Evolutionary conservation across 345 rosid species (phyloP), one percentile per base, ranked within the genome.

Genomic region (Syzygium jambos): DNA sequence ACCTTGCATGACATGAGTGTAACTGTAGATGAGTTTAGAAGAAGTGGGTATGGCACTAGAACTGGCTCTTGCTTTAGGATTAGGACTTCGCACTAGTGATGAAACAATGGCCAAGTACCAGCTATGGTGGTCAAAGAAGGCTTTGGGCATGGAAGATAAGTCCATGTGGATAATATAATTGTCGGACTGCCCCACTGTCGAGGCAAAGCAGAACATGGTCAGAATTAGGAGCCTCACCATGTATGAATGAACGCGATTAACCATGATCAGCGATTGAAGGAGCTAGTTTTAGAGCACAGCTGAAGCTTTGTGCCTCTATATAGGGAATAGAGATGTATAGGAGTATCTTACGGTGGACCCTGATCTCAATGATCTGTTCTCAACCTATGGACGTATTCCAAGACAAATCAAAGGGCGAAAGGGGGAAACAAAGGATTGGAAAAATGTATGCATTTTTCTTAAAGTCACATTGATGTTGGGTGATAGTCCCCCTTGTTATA

Each of bases 121-220:
- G 59, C 54, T 78, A 27, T 91, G 89, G 27, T 89, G 90, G 55
- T 77, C 86, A 30, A 87, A 51, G 82, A 89, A 92, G 84, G 91
- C 89, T 87, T 90, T 90, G 38, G 94, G 93, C 93, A 92, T 93
- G 84, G 88, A 87, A n/a, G 92, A 86, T 21, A 56, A 29, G 92
- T 93, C 92, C 93, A 93, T 93, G 86, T 90, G 85, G 90, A 93
- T 87, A 68, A 93, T 93, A 56, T 91, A 93, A 73, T 86, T 91
- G 57, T 93, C 90, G 52, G 87, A 84, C 21, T 90, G 86, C 11
- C 87, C 92, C 19, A 73, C 46, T 22, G 65, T 63, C 30, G 87
- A 13, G 29, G 57, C 43, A 59, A 86, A 16, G 12, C 2, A 52
- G 34, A 30, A 51, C 11, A 84, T 29, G 61, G 80, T 29, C 22